A percentile compares a stretch with the other conserved stretches of the same genome.
Conservation (phyloP, 1,284 basidiomycete genomes). For the Ganoderma sp. region DNA sequence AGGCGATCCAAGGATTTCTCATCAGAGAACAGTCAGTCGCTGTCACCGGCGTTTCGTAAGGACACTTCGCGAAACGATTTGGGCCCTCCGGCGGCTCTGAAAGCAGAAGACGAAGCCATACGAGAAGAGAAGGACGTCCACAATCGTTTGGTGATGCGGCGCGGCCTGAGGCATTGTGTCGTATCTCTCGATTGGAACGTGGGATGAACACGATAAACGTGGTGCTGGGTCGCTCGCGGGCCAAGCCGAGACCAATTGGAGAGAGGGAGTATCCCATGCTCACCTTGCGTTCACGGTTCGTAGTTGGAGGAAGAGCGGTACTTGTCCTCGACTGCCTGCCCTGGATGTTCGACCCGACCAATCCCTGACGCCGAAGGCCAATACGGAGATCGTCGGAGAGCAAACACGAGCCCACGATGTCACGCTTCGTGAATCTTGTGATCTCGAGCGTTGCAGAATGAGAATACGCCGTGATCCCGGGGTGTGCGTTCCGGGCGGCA, state of each 20-base stretch:
- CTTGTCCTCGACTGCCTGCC: constrained; percentile 21
- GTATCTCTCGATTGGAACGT: constrained; percentile 13
- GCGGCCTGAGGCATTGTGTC: constrained; percentile 12
- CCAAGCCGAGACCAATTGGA: constrained; percentile 12
- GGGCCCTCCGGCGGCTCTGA: constrained; percentile 16
- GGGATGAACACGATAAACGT: constrained; percentile 19
- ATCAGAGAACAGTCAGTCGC: constrained; percentile 13
- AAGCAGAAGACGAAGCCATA: constrained; percentile 10
- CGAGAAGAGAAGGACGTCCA: background rate
- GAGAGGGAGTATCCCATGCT: constrained; percentile 6
- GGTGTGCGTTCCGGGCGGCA: background rate
- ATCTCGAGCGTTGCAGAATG: background rate
- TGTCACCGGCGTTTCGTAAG: background rate
- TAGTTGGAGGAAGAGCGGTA: constrained; percentile 24
- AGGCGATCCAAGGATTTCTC: constrained; percentile 27
- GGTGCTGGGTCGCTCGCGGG: constrained; percentile 4
- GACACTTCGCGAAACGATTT: constrained; percentile 13
- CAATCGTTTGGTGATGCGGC: background rate
- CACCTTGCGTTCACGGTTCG: constrained; percentile 11
- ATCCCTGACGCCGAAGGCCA: constrained; percentile 7
- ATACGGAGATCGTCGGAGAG: constrained; percentile 28
- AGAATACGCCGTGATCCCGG: background rate
- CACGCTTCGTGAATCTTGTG: constrained; percentile 2
- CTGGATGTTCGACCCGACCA: constrained; percentile 7
- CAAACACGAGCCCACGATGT: constrained; percentile 17